Base-by-base conservation (phyloP, 106 monocot genomes). In the Triglochin maritima region DNA sequence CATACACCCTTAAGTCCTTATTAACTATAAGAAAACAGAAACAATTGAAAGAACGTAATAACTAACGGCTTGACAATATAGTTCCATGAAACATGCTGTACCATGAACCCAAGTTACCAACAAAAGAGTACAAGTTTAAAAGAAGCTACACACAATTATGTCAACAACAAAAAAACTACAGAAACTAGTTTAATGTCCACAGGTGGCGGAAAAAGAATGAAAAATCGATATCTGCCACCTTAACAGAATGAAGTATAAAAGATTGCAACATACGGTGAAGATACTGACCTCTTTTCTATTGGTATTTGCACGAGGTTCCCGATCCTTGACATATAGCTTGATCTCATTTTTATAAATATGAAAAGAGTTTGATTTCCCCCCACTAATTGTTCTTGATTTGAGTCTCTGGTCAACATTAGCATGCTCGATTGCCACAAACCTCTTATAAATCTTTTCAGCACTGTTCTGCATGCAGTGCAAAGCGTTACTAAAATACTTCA, bases 391-490 rank as follows among this genome's bases (percentile, higher is more conserved):
- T 54, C 53, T 15, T 58, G 79, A 58, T 11, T 43, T 43, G 55
- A 76, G 70, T 47, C 29, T 71, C 77, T 81, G 53, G 9, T 80
- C 76, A 65, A 82, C 42, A 46, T 48, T 49, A 57, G 57, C 44
- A 42, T 60, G 65, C 65, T 74, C 79, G 46, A 73, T 49, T 61
- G 70, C 66, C 11, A 52, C 62, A 61, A 73, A 71, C 65, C 81
- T 94, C 57, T 68, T 79, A 55, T 63, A 89, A 44, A 69, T 70
- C 44, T 74, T 80, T 68, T 85, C 77, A 43, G 89, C 81, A 61
- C 72, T 76, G 58, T 53, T 90, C 89, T 94, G 82, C 54, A 83
- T 51, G 50, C 45, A 9, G 53, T 13, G 47, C 62, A 54, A 67
- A 54, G 2, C n/a, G 3, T 44, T 15, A 63, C 8, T 3, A 64